Conservation (phyloP, 768 basidiomycete genomes). For the Amanita muscaria region DNA sequence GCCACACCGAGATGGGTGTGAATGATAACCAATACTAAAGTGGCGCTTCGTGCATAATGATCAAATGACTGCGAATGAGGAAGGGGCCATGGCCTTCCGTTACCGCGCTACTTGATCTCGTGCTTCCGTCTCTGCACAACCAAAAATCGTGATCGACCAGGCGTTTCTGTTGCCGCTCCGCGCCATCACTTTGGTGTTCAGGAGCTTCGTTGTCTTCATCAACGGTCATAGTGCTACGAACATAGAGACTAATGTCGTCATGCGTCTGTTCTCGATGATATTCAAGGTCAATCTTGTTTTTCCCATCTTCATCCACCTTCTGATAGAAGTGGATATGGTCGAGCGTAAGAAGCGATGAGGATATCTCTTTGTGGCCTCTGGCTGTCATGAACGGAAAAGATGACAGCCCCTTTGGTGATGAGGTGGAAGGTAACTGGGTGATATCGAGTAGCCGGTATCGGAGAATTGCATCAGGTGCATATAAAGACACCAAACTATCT, state of each 20-base stretch:
- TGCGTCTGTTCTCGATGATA: background rate
- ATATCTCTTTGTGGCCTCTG: background rate
- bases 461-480: slow-evolving; percentile 2
- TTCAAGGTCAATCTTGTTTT: background rate
- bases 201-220: background rate
- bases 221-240: background rate
- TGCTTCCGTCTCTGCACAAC: background rate
- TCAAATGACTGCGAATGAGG: background rate
- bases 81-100: background rate
- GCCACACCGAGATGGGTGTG: too few species aligned
- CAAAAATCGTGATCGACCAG: slow-evolving; percentile 2
- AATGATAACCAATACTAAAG: too few species aligned
- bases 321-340: background rate
- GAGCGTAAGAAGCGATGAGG: background rate
- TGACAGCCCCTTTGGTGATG: background rate
- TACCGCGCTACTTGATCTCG: background rate
- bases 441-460: background rate
- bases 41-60: slow-evolving; percentile 2
- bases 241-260: background rate
- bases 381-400: background rate
- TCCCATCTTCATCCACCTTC: background rate
- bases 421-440: background rate
- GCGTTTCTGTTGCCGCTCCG: background rate
- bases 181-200: background rate
- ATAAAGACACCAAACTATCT: background rate